Conservation (phyloP, 345 rosid genomes). For the Eutrema yunnanense region DNA sequence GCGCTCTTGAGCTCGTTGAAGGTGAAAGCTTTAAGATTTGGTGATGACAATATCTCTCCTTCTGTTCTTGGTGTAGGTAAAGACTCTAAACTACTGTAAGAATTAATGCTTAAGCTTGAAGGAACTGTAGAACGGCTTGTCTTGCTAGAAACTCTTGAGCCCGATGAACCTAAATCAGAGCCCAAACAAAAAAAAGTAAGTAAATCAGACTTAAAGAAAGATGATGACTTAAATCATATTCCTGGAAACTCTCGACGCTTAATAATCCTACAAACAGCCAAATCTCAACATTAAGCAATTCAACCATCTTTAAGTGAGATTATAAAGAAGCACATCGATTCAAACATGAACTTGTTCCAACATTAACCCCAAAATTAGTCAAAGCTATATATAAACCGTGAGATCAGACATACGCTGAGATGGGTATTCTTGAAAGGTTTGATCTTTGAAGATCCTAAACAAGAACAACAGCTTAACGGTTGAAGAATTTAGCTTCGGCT, state of each 20-base stretch:
- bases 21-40: constrained; percentile 74
- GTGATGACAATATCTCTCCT: constrained; percentile 88
- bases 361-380: background rate
- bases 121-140: constrained; percentile 65
- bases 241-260: background rate
- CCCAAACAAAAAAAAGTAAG: background rate
- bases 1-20: constrained; percentile 79
- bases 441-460: constrained; percentile 1
- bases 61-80: constrained; percentile 82
- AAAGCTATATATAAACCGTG: background rate
- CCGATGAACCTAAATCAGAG: constrained; percentile 33
- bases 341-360: background rate
- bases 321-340: background rate
- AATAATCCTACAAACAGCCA: background rate
- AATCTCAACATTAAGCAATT: background rate
- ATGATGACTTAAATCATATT: background rate
- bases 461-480: background rate
- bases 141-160: constrained; percentile 62
- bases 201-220: background rate
- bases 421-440: constrained; percentile 1
- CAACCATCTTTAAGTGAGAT: background rate
- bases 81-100: constrained; percentile 52
- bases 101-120: constrained; percentile 55
- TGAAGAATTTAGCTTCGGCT: background rate
- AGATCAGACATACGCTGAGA: background rate